These are phyloP conservation scores for Ceratocystis lukuohia DNA, from an alignment of 2,329 filamentous ascomycete species.

Conservation along the genomic window DNA sequence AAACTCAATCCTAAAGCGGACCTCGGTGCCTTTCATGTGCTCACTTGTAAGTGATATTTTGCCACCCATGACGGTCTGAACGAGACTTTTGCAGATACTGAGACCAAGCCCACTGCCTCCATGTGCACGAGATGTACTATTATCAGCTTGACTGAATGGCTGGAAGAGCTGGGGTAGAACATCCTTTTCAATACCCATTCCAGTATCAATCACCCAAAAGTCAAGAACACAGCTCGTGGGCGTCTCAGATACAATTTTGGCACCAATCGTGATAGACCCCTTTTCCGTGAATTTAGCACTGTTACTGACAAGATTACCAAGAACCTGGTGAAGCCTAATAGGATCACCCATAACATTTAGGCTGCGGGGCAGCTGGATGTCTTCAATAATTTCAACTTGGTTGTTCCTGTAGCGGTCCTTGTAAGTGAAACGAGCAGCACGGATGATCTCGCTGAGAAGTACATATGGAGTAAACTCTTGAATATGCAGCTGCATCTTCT, in stretches of 20 bases:
- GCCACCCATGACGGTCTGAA: slow-evolving; percentile 83
- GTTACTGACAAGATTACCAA: slow-evolving; percentile 80
- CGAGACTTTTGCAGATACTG: slow-evolving; percentile 87
- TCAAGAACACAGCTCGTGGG: slow-evolving; percentile 58
- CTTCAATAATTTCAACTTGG: slow-evolving; percentile 50
- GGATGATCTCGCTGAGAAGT: slow-evolving; percentile 53
- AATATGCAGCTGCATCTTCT: slow-evolving; percentile 69
- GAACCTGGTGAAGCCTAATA: slow-evolving; percentile 52
- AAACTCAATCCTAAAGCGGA: slow-evolving; percentile 73
- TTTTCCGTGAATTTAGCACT: slow-evolving; percentile 87
- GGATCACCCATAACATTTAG: slow-evolving; percentile 50
- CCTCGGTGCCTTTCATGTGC: slow-evolving; percentile 55
- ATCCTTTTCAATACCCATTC: slow-evolving; percentile 76
- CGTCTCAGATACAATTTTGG: slow-evolving; percentile 57
- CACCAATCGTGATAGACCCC: slow-evolving; percentile 73
- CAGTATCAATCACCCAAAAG: slow-evolving; percentile 79
- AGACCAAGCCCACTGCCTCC: slow-evolving; percentile 82
- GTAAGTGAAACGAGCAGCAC: slow-evolving; percentile 53
- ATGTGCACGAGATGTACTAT: slow-evolving; percentile 78
- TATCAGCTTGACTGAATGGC: slow-evolving; percentile 86
- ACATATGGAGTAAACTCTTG: slow-evolving; percentile 55
- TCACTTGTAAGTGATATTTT: slow-evolving; percentile 69
- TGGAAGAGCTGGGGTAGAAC: slow-evolving; percentile 77
- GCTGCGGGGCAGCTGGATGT: slow-evolving; percentile 64
- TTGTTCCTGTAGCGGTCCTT: slow-evolving; percentile 48